Base-by-base conservation (phyloP, 1,284 basidiomycete species). In the Cutaneotrichosporon curvatum region DNA sequence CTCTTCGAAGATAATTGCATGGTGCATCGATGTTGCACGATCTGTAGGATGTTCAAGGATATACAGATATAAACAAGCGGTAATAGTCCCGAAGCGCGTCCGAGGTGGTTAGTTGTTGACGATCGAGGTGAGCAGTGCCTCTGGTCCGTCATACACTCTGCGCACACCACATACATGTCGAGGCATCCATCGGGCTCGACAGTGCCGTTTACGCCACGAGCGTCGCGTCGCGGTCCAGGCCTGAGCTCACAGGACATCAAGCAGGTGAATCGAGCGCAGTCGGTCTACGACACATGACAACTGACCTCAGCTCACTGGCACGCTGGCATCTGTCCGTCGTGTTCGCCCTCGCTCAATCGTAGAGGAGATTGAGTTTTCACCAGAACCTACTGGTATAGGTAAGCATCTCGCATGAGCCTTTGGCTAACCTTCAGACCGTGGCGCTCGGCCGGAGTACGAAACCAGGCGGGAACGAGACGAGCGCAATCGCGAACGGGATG, bases 221-320 rank as follows among this genome's bases (percentile, higher is more conserved):
- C 42, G 15, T 22, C 35, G 18, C 42, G 42, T 22, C 42, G 35
- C 18, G 12, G 40, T 4, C 25, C 35, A 10, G 42, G 42, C 18
- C 35, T 44, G 22, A 36, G 33, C 11, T 4, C 25, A 19, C 33
- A 35, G 12, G 42, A 44, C 33, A 28, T 28, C 15, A 44, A 37
- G 14, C 42, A 34, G 22, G 42, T 44, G 12, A 28, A 11, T 19
- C n/a, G 20, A n/a, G 25, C 25, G 19, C 10, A 12, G 37, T 3
- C 16, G 7, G 23, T 28, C 7, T 7, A 7, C 25, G 8, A 28
- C 12, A 28, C 8, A 28, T 12, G 25, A 12, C 25, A 19, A 15
- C 42, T 44, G 35, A 44, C 35, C 16, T 15, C 42, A 44, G 42
- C n/a, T 44, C 10, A 37, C 42, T 14, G 42, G 42, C 35, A 44